Percentiles rank a stretch among this genome's conserved stretches.
Evolutionary conservation across 164 flowering plant species (phyloP).

Genomic region (Nelumbo lutea): DNA sequence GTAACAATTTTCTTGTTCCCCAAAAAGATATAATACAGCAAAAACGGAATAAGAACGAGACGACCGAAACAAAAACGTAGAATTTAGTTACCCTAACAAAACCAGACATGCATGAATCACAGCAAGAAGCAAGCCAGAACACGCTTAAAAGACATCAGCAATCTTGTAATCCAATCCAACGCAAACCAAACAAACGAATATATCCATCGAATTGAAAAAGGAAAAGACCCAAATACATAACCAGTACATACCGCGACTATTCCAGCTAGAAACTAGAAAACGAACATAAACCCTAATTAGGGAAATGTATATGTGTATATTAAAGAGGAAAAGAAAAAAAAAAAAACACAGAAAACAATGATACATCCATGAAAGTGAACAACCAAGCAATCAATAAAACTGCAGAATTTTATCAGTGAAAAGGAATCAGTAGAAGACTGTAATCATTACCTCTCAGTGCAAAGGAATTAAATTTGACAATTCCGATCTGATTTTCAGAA

Average conservation of each 20-base stretch:
- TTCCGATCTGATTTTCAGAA: not conserved
- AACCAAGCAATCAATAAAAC: not conserved
- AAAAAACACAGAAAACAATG: not conserved
- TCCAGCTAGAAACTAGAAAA: not conserved
- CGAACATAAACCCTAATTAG: not conserved
- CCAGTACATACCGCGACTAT: not conserved
- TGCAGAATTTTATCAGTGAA: slow-evolving; percentile 2
- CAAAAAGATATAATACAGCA: not conserved
- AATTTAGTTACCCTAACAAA: slow-evolving; percentile 7
- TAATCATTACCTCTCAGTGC: slow-evolving; percentile 3
- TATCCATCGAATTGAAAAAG: not conserved
- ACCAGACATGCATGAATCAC: not conserved
- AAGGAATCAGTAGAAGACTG: slow-evolving; percentile 1
- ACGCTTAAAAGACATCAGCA: not conserved
- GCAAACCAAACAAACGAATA: not conserved
- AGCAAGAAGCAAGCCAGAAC: not conserved
- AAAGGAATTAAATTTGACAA: not conserved
- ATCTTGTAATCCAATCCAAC: not conserved
- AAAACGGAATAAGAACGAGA: not conserved
- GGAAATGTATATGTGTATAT: not conserved
- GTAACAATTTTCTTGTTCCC: not conserved
- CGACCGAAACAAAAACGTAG: not conserved
- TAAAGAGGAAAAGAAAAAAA: not conserved
- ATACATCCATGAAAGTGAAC: not conserved
- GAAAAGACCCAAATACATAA: not conserved